Evolutionary conservation across 345 rosid genomes (phyloP), one percentile per base, ranked within the genome.

Genomic region (Eucalyptus viminalis): DNA sequence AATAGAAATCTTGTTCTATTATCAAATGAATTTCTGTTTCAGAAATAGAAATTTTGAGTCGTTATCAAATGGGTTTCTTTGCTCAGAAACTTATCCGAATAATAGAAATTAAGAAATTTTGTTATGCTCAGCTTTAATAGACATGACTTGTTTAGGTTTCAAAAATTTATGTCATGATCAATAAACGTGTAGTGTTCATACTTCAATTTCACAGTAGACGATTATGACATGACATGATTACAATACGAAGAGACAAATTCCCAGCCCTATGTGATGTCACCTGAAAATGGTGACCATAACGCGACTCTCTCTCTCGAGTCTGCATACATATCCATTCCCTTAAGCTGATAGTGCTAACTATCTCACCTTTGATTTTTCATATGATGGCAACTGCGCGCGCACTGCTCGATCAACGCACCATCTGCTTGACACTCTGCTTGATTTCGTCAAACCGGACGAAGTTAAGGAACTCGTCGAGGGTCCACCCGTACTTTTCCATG

Each of bases 401-500:
- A 7, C 51, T 49, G 87, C 40, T 22, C 44, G 1, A 72, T 72
- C 81, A 72, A 72, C 44, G 40, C 22, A n/a, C 81, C 7, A 5
- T 11, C 7, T 50, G 53, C 53, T 50, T 50, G 53, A 50, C 53
- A 50, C 34, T 34, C n/a, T 43, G 3, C 53, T 50, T 50, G 27
- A 21, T 89, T 87, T 86, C 80, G 53, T 86, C 72, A 6, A 88
- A 7, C 83, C 86, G 86, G 25, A 86, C 69, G 89, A 89, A 91
- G 91, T 86, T 88, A 43, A 91, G 87, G 53, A 29, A 43, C 50
- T 92, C 91, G 31, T 92, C 93, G 49, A 91, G 51, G 53, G 94
- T 65, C 94, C 94, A 94, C 47, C 89, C 60, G 25, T 89, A 91
- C 49, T 89, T 93, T 72, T 92, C 91, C 88, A 87, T 11, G 91